Conservation (phyloP, 139 green algal genomes). For the Chlorella sp. region DNA sequence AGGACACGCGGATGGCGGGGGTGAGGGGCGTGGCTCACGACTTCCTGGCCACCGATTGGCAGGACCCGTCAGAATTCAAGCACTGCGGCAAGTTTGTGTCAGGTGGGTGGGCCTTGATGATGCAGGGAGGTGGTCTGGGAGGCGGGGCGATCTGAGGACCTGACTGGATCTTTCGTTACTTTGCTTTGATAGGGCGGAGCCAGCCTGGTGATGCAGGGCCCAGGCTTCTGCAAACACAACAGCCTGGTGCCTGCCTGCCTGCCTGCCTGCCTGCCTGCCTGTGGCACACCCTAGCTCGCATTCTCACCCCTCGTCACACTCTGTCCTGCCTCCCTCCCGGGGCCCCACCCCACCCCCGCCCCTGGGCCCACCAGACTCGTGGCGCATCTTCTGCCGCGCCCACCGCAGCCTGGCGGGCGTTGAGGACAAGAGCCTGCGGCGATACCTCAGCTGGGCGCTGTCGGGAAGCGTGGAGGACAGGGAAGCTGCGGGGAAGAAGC, state of each 20-base stretch:
- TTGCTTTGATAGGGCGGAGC: background rate
- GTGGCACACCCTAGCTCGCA: background rate
- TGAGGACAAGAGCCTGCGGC: slow-evolving; percentile 50
- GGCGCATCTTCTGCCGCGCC: slow-evolving; percentile 67
- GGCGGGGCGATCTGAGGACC: no score
- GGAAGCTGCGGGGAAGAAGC: background rate
- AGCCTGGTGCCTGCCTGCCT: background rate
- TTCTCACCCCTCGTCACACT: background rate
- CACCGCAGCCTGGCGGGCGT: slow-evolving; percentile 5
- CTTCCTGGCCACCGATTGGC: slow-evolving; percentile 58
- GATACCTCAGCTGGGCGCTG: slow-evolving; percentile 51
- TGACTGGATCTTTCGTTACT: background rate
- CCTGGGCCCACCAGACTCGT: slow-evolving; percentile 46
- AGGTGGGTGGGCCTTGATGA: background rate
- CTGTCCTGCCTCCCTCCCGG: background rate
- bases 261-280: no score
- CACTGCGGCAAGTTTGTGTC: slow-evolving; percentile 62
- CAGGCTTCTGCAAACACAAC: background rate
- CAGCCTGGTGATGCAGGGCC: background rate
- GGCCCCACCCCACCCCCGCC: background rate
- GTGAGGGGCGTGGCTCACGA: slow-evolving; percentile 31
- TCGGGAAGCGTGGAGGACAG: background rate
- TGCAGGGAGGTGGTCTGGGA: background rate
- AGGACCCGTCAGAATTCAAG: slow-evolving; percentile 57
- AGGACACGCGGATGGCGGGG: slow-evolving; percentile 33